Base-by-base conservation (phyloP, 2,329 filamentous ascomycete species). In the Metarhizium sp. region DNA sequence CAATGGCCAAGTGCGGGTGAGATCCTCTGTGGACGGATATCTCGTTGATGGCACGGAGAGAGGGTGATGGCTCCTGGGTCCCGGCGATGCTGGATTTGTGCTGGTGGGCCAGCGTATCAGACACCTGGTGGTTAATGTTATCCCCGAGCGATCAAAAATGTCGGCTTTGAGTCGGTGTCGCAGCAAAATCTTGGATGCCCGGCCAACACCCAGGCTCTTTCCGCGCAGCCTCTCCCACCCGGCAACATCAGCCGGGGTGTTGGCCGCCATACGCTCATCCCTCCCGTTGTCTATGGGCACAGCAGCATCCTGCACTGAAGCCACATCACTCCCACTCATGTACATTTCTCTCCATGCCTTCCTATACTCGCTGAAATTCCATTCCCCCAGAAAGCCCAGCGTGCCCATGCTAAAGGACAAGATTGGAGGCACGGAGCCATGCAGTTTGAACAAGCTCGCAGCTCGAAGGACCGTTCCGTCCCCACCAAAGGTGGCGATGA, bases 381-480 rank as follows among this genome's bases (percentile, higher is more conserved):
- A 99, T 71, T 97, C 92, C 16, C 92, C 92, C 7, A 99, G 74
- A 62, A 99, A 99, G 0, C 94, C 94, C 1, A 99, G 75, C 0
- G 92, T 95, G 6, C 94, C 94, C 90, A 99, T 96, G 67, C 91
- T 95, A 67, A 99, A 99, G 1, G 90, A 91, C 7, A 99, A 76
- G 38, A 99, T 88, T 0, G 94, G 94, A 0, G 94, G 94, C 0
- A 99, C 92, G 47, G 84, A 84, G 2, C 81, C 78, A 48, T 88
- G 85, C 42, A 89, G 86, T 57, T 90, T 90, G 73, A 70, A 97
- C 5, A 96, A 57, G 55, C 70, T 72, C 6, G 70, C 70, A 1
- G 70, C 70, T 25, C 70, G 64, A 13, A 72, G 58, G 8, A 72
- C 70, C 3, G 70, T 72, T 8, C 70, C 70, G 16, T 99, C 94